phyloP scores from a whole-genome alignment of 2,329 filamentous ascomycete species.

The Ophiostoma sp. region DNA sequence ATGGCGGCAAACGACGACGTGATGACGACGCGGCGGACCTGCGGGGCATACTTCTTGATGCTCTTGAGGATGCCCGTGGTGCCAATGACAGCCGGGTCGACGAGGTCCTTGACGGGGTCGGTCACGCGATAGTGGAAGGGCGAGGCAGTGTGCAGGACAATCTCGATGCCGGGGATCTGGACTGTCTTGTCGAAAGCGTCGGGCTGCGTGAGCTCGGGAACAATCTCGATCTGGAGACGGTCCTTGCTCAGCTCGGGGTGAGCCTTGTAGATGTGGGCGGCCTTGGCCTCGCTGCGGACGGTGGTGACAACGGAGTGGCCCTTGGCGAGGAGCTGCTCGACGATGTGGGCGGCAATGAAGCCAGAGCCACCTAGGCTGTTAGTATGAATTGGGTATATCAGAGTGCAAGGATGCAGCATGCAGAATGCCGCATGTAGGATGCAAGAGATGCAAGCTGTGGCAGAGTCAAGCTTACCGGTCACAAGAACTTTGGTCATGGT shows the following conservation, averaged over 20 bases:
- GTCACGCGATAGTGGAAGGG: slow-evolving; percentile 52
- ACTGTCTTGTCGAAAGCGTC: slow-evolving; percentile 66
- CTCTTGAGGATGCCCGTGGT: slow-evolving; percentile 67
- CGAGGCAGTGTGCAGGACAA: slow-evolving; percentile 56
- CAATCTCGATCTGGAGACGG: slow-evolving; percentile 52
- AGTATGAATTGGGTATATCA: too few relatives aligned
- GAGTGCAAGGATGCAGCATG: too few relatives aligned
- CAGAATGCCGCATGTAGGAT: not conserved
- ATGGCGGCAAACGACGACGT: slow-evolving; percentile 54
- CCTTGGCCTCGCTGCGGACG: slow-evolving; percentile 51
- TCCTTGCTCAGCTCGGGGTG: slow-evolving; percentile 40
- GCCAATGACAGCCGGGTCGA: slow-evolving; percentile 54
- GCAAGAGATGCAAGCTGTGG: not conserved
- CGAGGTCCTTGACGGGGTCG: slow-evolving; percentile 48
- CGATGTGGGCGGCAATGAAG: slow-evolving; percentile 50
- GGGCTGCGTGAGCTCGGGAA: slow-evolving; percentile 69
- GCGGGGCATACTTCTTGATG: slow-evolving; percentile 52
- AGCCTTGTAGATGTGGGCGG: slow-evolving; percentile 45
- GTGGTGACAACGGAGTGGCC: slow-evolving; percentile 52
- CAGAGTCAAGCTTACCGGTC: slow-evolving; percentile 35
- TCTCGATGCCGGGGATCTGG: slow-evolving; percentile 45
- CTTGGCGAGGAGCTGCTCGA: slow-evolving; percentile 48
- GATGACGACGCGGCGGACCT: slow-evolving; percentile 65
- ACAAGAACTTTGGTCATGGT: slow-evolving; percentile 44
- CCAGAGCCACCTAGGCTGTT: slow-evolving; percentile 42